Conservation (phyloP, 345 rosid genomes). For the Syzygium grande region DNA sequence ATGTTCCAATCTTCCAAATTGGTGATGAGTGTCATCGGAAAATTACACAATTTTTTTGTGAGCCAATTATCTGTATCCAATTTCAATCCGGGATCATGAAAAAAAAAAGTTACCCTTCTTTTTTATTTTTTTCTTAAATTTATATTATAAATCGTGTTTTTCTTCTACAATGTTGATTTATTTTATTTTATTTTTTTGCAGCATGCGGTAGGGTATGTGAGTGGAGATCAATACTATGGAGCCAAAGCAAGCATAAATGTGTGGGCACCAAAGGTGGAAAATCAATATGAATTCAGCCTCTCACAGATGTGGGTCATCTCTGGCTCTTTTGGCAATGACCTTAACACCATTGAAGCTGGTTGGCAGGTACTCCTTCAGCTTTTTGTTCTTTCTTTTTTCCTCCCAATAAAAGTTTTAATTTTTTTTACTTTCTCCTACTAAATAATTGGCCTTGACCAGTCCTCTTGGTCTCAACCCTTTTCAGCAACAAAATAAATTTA, state of each 20-base stretch:
- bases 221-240: conserved; percentile 83
- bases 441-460: not conserved
- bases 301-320: conserved; percentile 98
- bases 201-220: conserved; percentile 98
- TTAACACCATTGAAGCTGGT: conserved; percentile 98
- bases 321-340: conserved; percentile 87
- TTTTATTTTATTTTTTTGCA: conserved; percentile 8
- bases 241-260: conserved; percentile 97
- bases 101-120: not conserved
- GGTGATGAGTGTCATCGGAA: not conserved
- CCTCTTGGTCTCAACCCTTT: not conserved
- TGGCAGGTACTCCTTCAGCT: conserved; percentile 61
- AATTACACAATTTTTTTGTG: not conserved
- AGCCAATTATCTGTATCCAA: not conserved
- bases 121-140: not conserved
- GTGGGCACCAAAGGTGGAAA: conserved; percentile 77
- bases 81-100: not conserved
- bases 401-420: not conserved
- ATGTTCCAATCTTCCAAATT: not conserved
- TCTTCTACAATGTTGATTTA: not conserved
- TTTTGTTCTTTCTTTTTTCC: not conserved
- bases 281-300: conserved; percentile 83
- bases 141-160: not conserved
- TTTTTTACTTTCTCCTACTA: not conserved
- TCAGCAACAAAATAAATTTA: not conserved